These are phyloP conservation scores for Pulveroboletus sp. DNA, from an alignment of 768 basidiomycete species.

Conservation along the genomic window DNA sequence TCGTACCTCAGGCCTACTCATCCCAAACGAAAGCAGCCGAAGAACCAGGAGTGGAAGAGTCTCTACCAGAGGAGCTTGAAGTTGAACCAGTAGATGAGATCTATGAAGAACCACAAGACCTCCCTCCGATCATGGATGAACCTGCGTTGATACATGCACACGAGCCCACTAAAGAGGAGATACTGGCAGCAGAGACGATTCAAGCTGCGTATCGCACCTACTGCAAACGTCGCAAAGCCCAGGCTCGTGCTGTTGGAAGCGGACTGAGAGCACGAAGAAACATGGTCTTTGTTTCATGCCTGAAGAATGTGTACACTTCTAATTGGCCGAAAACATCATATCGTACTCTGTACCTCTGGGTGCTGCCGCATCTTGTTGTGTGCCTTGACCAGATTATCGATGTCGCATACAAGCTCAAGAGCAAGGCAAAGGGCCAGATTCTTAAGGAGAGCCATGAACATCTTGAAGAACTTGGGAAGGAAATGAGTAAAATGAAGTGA, in stretches of 20 bases:
- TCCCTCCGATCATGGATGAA: constrained; percentile 8
- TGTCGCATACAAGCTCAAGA: constrained; percentile 27
- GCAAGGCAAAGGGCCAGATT: constrained; percentile 28
- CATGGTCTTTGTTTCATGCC: constrained; percentile 26
- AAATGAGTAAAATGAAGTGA: constrained; percentile 32
- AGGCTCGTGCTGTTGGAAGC: constrained; percentile 8
- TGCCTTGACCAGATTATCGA: constrained; percentile 36
- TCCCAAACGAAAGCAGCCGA: background rate
- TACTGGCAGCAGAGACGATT: constrained; percentile 20
- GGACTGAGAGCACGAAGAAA: constrained; percentile 20
- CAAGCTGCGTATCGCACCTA: constrained; percentile 16
- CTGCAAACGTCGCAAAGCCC: background rate
- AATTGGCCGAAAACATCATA: constrained; percentile 32
- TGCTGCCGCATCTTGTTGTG: constrained; percentile 38
- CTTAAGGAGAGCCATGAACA: constrained; percentile 28
- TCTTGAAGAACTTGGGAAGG: constrained; percentile 31
- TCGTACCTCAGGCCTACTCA: constrained; percentile 5
- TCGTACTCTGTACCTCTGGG: constrained; percentile 32
- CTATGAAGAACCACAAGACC: constrained; percentile 12
- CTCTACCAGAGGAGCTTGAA: background rate
- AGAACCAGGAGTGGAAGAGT: background rate
- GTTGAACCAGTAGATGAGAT: constrained; percentile 4
- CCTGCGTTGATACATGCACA: constrained; percentile 13
- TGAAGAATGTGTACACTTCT: constrained; percentile 22
- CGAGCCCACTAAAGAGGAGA: constrained; percentile 25